phyloP scores from a whole-genome alignment of 805 yeast genomes.

The Brettanomyces nanus region DNA sequence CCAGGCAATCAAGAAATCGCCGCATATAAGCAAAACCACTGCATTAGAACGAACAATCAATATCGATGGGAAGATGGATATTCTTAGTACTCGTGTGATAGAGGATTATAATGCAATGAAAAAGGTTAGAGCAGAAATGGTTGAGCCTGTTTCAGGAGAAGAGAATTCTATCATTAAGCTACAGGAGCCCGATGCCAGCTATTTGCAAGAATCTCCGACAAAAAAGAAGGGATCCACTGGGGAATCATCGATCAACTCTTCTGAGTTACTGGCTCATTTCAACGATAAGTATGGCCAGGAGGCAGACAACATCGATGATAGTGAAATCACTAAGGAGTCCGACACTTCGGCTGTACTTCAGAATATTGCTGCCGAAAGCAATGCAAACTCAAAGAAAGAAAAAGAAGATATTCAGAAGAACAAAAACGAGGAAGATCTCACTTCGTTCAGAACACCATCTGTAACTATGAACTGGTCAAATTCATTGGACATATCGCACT shows the following conservation, averaged over 20 bases:
- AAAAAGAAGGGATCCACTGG: neutral
- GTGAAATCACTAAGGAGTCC: slow-evolving; percentile 1
- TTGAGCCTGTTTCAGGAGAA: neutral
- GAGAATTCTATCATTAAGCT: neutral
- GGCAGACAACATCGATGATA: neutral
- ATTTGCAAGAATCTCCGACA: slow-evolving; percentile 1
- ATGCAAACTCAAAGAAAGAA: neutral
- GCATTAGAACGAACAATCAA: neutral
- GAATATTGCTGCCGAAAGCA: neutral
- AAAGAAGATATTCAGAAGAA: too few species aligned
- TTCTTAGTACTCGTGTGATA: slow-evolving; percentile 1
- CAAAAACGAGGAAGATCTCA: slow-evolving; percentile 1
- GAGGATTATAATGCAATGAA: slow-evolving; percentile 3
- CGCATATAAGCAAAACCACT: neutral
- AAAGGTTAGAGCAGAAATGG: neutral
- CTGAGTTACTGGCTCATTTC: slow-evolving; percentile 5
- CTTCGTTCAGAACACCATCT: slow-evolving; percentile 26
- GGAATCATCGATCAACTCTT: slow-evolving; percentile 5
- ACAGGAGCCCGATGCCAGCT: neutral
- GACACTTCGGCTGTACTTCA: neutral
- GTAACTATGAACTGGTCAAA: slow-evolving; percentile 31
- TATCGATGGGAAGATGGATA: slow-evolving; percentile 3
- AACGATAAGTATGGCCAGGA: slow-evolving; percentile 3
- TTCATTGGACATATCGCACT: slow-evolving; percentile 21
- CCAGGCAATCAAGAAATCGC: too few species aligned